A percentile compares a stretch with the other conserved stretches of the same genome.
These are phyloP conservation scores for Chernovozyma aurita DNA, from an alignment of 1,139 yeast species.

Conservation along the genomic window DNA sequence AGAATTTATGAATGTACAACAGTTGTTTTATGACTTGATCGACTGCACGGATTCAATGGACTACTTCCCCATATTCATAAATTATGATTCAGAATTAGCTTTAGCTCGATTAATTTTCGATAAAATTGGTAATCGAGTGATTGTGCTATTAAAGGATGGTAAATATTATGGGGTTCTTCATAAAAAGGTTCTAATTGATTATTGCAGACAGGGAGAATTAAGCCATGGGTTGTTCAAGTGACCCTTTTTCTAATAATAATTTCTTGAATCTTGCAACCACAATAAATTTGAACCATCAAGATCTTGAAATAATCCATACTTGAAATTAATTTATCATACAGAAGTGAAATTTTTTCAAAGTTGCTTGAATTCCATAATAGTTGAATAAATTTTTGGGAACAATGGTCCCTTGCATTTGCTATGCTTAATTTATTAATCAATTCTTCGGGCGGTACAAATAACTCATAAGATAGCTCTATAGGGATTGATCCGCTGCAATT, in stretches of 20 bases:
- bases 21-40: conserved; percentile 25
- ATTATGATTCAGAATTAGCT: conserved; percentile 47
- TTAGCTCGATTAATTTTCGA: conserved; percentile 53
- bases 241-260: conserved; percentile 3
- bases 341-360: background rate
- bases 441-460: conserved; percentile 6
- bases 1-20: conserved; percentile 10
- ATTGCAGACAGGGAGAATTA: conserved; percentile 19
- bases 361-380: background rate
- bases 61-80: conserved; percentile 46
- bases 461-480: conserved; percentile 1
- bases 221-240: background rate
- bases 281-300: conserved; percentile 6
- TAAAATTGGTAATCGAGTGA: conserved; percentile 50
- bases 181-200: conserved; percentile 53
- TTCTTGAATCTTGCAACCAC: conserved; percentile 5
- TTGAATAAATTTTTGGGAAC: background rate
- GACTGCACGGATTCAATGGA: conserved; percentile 46
- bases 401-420: background rate
- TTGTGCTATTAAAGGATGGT: conserved; percentile 49
- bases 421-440: conserved; percentile 4
- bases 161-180: conserved; percentile 51
- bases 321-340: background rate
- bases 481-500: conserved; percentile 7
- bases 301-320: conserved; percentile 8